These are phyloP conservation scores for Nephelium lappaceum DNA, from an alignment of 345 rosid species.

Conservation along the genomic window DNA sequence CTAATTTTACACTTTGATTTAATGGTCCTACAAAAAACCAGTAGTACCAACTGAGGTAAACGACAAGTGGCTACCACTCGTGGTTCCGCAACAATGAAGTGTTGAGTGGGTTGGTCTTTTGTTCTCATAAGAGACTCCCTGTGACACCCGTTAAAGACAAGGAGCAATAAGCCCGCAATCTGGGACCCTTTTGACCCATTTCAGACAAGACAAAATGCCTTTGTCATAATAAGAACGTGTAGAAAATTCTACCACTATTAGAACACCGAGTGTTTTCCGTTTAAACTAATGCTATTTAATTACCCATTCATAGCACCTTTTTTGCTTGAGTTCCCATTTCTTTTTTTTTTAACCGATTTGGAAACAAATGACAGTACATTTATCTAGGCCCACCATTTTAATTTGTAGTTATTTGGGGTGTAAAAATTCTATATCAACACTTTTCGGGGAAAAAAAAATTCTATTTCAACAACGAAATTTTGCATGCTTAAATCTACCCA, in stretches of 20 bases:
- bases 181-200: conserved; percentile 6
- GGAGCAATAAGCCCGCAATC: conserved; percentile 4
- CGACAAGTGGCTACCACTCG: not conserved
- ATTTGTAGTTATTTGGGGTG: not conserved
- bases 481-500: not conserved
- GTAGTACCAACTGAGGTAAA: not conserved
- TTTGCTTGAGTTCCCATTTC: no score
- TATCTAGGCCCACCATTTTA: not conserved
- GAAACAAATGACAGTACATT: not conserved
- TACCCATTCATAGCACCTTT: no score
- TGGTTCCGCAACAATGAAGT: not conserved
- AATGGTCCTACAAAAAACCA: not conserved
- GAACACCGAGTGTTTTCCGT: not conserved
- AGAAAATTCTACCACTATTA: not conserved
- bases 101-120: conserved; percentile 14
- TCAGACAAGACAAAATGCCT: not conserved
- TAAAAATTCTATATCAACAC: not conserved
- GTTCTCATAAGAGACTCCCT: not conserved
- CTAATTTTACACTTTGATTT: not conserved
- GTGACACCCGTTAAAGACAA: not conserved
- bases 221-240: conserved; percentile 7
- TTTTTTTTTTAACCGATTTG: no score
- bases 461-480: not conserved
- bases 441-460: no score
- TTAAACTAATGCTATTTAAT: no score